phyloP scores from a whole-genome alignment of 78 protist genomes.

The Bodo saltans region DNA sequence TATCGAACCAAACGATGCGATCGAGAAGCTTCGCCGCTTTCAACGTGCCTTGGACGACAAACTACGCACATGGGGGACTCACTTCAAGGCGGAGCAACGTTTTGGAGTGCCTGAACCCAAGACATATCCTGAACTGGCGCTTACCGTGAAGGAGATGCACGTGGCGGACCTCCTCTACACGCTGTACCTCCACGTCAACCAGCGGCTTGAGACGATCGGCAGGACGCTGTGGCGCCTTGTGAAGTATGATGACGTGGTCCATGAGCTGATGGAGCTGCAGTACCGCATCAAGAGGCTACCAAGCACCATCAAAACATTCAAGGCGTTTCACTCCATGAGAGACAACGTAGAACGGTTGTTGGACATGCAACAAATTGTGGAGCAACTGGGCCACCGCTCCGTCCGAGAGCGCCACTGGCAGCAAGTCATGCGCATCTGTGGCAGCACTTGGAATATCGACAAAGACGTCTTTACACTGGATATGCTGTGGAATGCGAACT shows the following conservation, averaged over 20 bases:
- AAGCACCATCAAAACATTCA: slow-evolving; percentile 41
- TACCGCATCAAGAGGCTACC: slow-evolving; percentile 28
- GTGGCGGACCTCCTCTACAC: slow-evolving; percentile 27
- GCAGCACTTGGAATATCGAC: slow-evolving; percentile 15
- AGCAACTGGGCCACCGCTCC: slow-evolving; percentile 10
- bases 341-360: slow-evolving; percentile 24
- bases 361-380: slow-evolving; percentile 39
- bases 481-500: slow-evolving; percentile 29
- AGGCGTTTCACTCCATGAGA: slow-evolving; percentile 45
- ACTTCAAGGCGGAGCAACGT: slow-evolving; percentile 45
- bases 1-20: slow-evolving; percentile 61
- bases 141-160: slow-evolving; percentile 2
- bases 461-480: slow-evolving; percentile 34
- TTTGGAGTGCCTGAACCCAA: slow-evolving; percentile 35
- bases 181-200: slow-evolving; percentile 39
- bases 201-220: slow-evolving; percentile 37
- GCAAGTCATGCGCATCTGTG: slow-evolving; percentile 6
- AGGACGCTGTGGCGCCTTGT: slow-evolving; percentile 12
- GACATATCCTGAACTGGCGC: slow-evolving; percentile 36
- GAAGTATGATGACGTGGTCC: slow-evolving; percentile 36
- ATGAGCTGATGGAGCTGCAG: slow-evolving; percentile 26
- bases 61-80: slow-evolving; percentile 16
- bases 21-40: slow-evolving; percentile 38
- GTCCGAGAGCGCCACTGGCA: slow-evolving; percentile 61
- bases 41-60: slow-evolving; percentile 31